Base-by-base conservation (phyloP, 306 rosid genomes). In the Cucurbita maxima region DNA sequence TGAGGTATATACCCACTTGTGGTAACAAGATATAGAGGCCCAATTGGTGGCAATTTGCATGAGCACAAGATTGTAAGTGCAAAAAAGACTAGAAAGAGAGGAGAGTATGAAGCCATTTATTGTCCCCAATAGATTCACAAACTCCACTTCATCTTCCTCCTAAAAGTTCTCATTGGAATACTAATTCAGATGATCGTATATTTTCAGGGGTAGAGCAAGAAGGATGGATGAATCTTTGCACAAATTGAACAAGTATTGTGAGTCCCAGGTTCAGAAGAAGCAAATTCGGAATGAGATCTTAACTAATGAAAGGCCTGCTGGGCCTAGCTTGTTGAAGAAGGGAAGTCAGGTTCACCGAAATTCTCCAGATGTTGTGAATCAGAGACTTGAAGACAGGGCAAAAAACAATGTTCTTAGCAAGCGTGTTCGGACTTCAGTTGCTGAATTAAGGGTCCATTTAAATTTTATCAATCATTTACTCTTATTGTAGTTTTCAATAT, bases 241-340 rank as follows among this genome's bases (percentile, higher is more conserved):
- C 75, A 88, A 87, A 78, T 60, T 90, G 83, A 87, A 82, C 88
- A 83, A 84, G 84, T 87, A 82, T 75, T 80, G 83, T 76, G 91
- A 90, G 67, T 87, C 87, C 74, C 80, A 88, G 78, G 87, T 71
- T 81, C 72, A 84, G 71, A 86, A 79, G 85, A 88, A 88, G 80
- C 93, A 83, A 74, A 82, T 79, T 69, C 80, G 82, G 79, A 84
- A 81, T n/a, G 94, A 90, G 82, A 83, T 81, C 73, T 75, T 81
- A 48, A 78, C 86, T 72, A 90, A 78, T 83, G 96, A 90, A 70
- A 87, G 82, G 81, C 74, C 82, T 30, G 78, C 80, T 72, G 89
- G 88, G 63, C 76, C 87, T 69, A 83, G 82, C 78, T 67, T 81
- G 62, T 58, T 75, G 72, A 90, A 87, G 84, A 81, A 80, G 74